phyloP scores from a whole-genome alignment of 495 filamentous ascomycete species.

The Xylaria longipes region DNA sequence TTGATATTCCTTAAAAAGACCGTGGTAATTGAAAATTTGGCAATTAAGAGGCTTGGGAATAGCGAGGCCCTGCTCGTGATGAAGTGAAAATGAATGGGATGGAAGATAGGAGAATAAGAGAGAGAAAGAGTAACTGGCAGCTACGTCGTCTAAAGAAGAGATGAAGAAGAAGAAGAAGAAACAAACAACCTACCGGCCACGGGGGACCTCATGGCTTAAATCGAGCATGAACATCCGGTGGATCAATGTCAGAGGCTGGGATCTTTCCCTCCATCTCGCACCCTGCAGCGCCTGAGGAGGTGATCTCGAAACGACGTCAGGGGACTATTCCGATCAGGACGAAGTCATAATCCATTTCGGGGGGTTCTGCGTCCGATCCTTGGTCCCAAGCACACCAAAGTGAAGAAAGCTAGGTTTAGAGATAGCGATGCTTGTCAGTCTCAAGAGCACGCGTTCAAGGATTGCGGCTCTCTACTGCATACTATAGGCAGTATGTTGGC shows the following conservation, averaged over 20 bases:
- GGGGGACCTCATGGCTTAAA: slow-evolving; percentile 53
- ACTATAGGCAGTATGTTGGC: not conserved
- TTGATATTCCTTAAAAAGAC: slow-evolving; percentile 36
- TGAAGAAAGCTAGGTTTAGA: slow-evolving; percentile 26
- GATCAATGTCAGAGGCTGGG: slow-evolving; percentile 32
- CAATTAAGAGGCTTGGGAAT: slow-evolving; percentile 39
- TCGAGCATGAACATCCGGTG: slow-evolving; percentile 56
- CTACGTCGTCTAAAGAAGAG: slow-evolving; percentile 42
- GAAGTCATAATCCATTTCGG: slow-evolving; percentile 25
- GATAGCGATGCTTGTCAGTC: slow-evolving; percentile 18
- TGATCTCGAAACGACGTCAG: slow-evolving; percentile 56
- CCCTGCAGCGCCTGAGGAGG: slow-evolving; percentile 43
- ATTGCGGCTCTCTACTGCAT: slow-evolving; percentile 8
- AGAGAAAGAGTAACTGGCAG: slow-evolving; percentile 42
- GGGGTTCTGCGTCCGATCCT: slow-evolving; percentile 22
- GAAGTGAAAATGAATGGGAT: slow-evolving; percentile 45
- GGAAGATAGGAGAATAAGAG: slow-evolving; percentile 35
- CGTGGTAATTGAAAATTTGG: slow-evolving; percentile 34
- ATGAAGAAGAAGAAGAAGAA: slow-evolving; percentile 46
- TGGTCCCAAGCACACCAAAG: not conserved
- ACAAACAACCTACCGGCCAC: slow-evolving; percentile 39
- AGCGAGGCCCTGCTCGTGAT: slow-evolving; percentile 65
- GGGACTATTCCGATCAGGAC: slow-evolving; percentile 42
- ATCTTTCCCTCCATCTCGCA: slow-evolving; percentile 33
- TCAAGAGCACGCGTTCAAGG: slow-evolving; percentile 28